A percentile compares a stretch with the other conserved stretches of the same genome.
Evolutionary conservation across 78 protist genomes (phyloP).

Genomic region (Polysphondylium violaceum): DNA sequence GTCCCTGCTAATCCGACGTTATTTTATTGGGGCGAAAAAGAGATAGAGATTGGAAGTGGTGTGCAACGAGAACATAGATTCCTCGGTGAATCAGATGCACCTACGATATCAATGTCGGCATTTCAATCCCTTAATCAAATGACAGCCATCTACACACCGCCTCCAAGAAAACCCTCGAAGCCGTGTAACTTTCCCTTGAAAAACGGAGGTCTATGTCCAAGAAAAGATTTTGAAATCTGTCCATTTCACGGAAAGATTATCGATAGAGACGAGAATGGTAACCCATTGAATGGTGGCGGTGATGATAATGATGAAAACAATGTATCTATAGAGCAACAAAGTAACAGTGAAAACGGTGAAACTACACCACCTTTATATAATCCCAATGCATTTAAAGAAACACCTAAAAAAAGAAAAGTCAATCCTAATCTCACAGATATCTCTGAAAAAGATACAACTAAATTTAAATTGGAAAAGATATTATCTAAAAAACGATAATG

Average conservation of each 20-base stretch:
- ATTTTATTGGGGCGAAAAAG: constrained; percentile 67
- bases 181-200: constrained; percentile 39
- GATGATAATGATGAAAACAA: not conserved
- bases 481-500: not conserved
- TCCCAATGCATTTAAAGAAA: not conserved
- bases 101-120: constrained; percentile 5
- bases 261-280: constrained; percentile 50
- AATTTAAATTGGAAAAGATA: constrained; percentile 10
- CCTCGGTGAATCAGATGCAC: constrained; percentile 41
- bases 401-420: constrained; percentile 7
- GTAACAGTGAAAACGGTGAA: not conserved
- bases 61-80: constrained; percentile 61
- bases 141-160: constrained; percentile 21
- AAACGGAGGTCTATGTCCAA: constrained; percentile 56
- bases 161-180: not conserved
- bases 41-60: constrained; percentile 26
- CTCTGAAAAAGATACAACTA: constrained; percentile 21
- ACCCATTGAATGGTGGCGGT: constrained; percentile 29
- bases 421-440: constrained; percentile 12
- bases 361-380: not conserved
- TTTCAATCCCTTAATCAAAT: constrained; percentile 37
- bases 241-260: constrained; percentile 71
- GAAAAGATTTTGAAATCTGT: constrained; percentile 37
- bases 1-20: constrained; percentile 43
- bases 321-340: not conserved